Evolutionary conservation across 2,329 filamentous ascomycete species (phyloP).

Genomic region (Phialemoniopsis sp.): DNA sequence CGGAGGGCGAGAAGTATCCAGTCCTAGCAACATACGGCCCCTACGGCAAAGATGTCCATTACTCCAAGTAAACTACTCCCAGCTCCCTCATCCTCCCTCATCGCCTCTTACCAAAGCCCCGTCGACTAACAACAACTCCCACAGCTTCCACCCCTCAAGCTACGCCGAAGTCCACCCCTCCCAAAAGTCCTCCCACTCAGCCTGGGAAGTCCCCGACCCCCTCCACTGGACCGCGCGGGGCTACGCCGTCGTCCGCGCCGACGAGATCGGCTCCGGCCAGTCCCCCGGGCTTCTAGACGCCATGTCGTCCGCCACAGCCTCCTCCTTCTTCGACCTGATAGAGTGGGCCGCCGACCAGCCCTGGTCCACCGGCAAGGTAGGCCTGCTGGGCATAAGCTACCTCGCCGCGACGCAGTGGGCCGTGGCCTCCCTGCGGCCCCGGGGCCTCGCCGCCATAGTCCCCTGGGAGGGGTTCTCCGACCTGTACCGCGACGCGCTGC

Average conservation of each 20-base stretch:
- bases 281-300: slow-evolving; percentile 32
- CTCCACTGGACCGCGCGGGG: slow-evolving; percentile 43
- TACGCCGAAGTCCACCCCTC: slow-evolving; percentile 40
- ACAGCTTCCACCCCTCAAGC: slow-evolving; percentile 24
- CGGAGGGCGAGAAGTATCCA: no score
- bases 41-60: no score
- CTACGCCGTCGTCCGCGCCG: slow-evolving; percentile 43
- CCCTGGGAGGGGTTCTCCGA: slow-evolving; percentile 41
- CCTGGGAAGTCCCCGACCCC: slow-evolving; percentile 50
- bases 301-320: slow-evolving; percentile 31
- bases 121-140: neutral
- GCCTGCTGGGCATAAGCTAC: slow-evolving; percentile 34
- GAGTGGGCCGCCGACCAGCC: slow-evolving; percentile 33
- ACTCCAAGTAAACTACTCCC: no score
- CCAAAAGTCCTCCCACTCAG: slow-evolving; percentile 41
- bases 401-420: slow-evolving; percentile 35
- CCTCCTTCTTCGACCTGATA: slow-evolving; percentile 34
- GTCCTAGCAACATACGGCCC: no score
- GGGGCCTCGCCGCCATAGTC: slow-evolving; percentile 31
- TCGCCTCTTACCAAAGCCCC: neutral
- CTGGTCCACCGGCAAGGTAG: slow-evolving; percentile 34
- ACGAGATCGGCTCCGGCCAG: slow-evolving; percentile 34
- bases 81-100: no score
- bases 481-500: slow-evolving; percentile 43
- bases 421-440: slow-evolving; percentile 31